Base-by-base conservation (phyloP, 2,329 filamentous ascomycete genomes). In the Ascochyta rabiei region DNA sequence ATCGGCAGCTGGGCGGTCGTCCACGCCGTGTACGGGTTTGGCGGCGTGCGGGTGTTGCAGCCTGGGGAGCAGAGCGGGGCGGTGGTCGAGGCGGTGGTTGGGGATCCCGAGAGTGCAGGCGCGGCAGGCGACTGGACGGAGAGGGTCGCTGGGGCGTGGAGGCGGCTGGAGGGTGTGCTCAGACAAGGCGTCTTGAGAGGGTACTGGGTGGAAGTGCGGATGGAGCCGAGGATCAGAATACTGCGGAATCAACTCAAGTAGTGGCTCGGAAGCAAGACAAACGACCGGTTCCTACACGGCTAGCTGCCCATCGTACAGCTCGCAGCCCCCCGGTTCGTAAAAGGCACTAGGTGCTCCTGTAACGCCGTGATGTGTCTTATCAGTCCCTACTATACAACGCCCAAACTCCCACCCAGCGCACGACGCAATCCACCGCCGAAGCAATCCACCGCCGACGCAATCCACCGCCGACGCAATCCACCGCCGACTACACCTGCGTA, bases 211-310 rank as follows among this genome's bases (percentile, higher is more conserved):
- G 79, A 82, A 50, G 66, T 84, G 39, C 76, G 71, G 57, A 80
- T 85, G 78, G 77, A 79, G 66, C 81, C 82, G 31, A 82, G 78
- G 66, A 76, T 86, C 38, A 77, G 77, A 53, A 79, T 86, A 33
- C 63, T 86, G 66, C 73, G 72, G 56, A 76, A 75, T 34, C 63
- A 66, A 48, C 40, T 57, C 52, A 61, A 59, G 41, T 49, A 55
- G 37, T 19, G 2, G 34, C 16, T 10, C 19, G 34, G 19, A 31
- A 31, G 28, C 28, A 31, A 10, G 28, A 31, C 1, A 31, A 31
- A 12, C 9, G n/a, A n/a, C n/a, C n/a, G n/a, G n/a, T n/a, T n/a
- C n/a, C n/a, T 10, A 30, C 28, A 13, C 10, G 4, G 12, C 28
- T 30, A 34, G 15, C 31, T 34, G 16, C n/a, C 31, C 13, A 30